A percentile compares a stretch with the other conserved stretches of the same genome.
Evolutionary conservation across 768 basidiomycete genomes (phyloP).

Genomic region (Lactifluus pinguis): DNA sequence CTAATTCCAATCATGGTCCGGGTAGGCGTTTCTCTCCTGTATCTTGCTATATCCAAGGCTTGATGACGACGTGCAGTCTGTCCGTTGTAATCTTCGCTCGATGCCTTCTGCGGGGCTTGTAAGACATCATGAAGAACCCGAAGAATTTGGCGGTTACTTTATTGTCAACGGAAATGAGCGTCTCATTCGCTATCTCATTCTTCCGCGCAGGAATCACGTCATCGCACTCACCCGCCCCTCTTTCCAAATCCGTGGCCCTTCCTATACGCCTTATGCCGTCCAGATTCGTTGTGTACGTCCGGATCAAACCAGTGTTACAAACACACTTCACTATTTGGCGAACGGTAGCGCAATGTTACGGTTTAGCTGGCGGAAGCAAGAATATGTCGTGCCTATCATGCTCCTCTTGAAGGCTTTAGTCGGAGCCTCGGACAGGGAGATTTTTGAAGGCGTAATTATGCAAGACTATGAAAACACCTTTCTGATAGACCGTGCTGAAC

Average conservation of each 20-base stretch:
- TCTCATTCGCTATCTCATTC: conserved; percentile 93
- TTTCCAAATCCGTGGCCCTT: conserved; percentile 86
- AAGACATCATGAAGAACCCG: conserved; percentile 86
- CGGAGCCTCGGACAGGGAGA: conserved; percentile 87
- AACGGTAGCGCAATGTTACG: conserved; percentile 96
- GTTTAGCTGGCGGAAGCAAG: conserved; percentile 95
- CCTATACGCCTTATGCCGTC: conserved; percentile 90
- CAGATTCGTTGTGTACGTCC: conserved; percentile 91
- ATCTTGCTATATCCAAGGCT: background rate
- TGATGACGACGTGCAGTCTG: conserved; percentile 45
- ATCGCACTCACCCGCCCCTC: conserved; percentile 87
- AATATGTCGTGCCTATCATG: conserved; percentile 98
- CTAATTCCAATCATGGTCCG: conserved; percentile 95
- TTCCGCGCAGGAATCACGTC: conserved; percentile 92
- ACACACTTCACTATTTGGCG: conserved; percentile 94
- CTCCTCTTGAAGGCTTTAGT: conserved; percentile 90
- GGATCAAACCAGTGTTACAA: conserved; percentile 90
- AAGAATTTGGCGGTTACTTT: conserved; percentile 99
- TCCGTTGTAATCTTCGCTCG: conserved; percentile 81
- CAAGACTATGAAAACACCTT: conserved; percentile 96
- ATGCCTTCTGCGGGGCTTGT: conserved; percentile 85
- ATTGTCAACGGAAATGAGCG: conserved; percentile 98
- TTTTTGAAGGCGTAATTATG: conserved; percentile 95
- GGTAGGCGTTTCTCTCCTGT: conserved; percentile 41
- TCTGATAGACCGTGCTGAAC: conserved; percentile 92